Conservation (phyloP, 768 basidiomycete species). For the Chlorophyllum brunneum region DNA sequence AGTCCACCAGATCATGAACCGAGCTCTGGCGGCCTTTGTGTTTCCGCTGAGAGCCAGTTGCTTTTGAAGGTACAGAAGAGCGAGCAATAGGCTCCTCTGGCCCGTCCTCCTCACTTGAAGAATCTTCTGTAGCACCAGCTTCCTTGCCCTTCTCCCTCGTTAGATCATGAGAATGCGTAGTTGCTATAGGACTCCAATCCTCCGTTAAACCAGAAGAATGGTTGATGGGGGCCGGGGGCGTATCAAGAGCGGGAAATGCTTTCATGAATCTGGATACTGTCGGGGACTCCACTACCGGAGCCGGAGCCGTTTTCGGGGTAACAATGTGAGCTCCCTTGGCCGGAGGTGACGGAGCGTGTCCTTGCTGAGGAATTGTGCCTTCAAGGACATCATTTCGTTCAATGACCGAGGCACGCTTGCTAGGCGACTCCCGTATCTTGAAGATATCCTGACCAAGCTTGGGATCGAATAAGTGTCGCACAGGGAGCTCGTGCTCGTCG, state of each 20-base stretch:
- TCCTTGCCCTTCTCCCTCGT: conserved; percentile 15
- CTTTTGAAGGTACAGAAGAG: conserved; percentile 19
- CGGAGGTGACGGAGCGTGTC: conserved; percentile 28
- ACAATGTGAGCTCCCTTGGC: conserved; percentile 8
- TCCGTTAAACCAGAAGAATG: conserved; percentile 27
- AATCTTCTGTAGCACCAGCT: conserved; percentile 35
- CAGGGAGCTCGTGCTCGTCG: conserved; percentile 32
- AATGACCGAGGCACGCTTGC: conserved; percentile 68
- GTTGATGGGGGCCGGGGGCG: conserved; percentile 14
- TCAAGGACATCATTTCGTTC: conserved; percentile 41
- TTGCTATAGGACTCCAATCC: conserved; percentile 44
- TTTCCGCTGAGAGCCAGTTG: conserved; percentile 27
- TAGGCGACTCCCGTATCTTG: conserved; percentile 60
- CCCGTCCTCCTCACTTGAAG: conserved; percentile 60
- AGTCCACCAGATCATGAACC: conserved; percentile 77
- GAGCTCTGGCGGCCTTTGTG: conserved; percentile 69
- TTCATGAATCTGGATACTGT: conserved; percentile 34
- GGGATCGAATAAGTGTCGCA: conserved; percentile 13
- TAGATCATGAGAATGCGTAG: conserved; percentile 14
- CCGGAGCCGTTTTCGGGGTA: conserved; percentile 14
- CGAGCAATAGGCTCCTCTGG: conserved; percentile 40
- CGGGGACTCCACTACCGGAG: conserved; percentile 29
- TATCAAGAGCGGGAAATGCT: conserved; percentile 32
- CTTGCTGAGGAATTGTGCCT: conserved; percentile 32
- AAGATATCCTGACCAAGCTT: conserved; percentile 36